Conservation (phyloP, 305 asterid genomes). For the Rubia peregrina region DNA sequence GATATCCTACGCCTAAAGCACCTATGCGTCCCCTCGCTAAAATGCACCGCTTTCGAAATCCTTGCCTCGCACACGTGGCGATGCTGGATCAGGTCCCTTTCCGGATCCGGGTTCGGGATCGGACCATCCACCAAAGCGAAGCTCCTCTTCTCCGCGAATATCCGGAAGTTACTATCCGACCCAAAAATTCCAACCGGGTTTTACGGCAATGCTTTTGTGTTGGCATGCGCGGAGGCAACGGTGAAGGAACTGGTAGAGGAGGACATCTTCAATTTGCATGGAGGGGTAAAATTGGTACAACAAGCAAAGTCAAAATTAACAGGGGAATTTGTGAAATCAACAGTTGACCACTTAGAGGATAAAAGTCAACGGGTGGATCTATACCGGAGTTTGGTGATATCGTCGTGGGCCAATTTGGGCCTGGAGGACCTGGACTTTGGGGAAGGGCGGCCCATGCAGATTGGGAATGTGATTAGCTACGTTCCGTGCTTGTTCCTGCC, state of each 20-base stretch:
- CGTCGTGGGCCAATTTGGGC: conserved; percentile 75
- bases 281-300: conserved; percentile 49
- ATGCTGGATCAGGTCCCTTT: conserved; percentile 50
- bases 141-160: conserved; percentile 50
- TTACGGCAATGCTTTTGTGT: conserved; percentile 72
- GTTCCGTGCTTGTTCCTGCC: conserved; percentile 69
- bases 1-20: conserved; percentile 48
- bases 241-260: conserved; percentile 32
- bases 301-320: conserved; percentile 40
- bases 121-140: conserved; percentile 36
- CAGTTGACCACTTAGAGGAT: conserved; percentile 50
- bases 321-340: conserved; percentile 43
- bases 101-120: conserved; percentile 22
- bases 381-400: conserved; percentile 57
- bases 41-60: conserved; percentile 68
- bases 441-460: conserved; percentile 54
- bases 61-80: conserved; percentile 81
- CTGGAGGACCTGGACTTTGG: conserved; percentile 79
- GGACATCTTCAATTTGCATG: conserved; percentile 25
- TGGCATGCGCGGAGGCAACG: conserved; percentile 59
- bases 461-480: conserved; percentile 71
- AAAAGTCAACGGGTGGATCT: conserved; percentile 30
- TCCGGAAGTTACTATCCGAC: conserved; percentile 29
- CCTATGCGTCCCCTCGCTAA: conserved; percentile 45
- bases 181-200: conserved; percentile 45